Evolutionary conservation across 139 green algal genomes (phyloP).

Genomic region (Astrephomene gubernaculifera): DNA sequence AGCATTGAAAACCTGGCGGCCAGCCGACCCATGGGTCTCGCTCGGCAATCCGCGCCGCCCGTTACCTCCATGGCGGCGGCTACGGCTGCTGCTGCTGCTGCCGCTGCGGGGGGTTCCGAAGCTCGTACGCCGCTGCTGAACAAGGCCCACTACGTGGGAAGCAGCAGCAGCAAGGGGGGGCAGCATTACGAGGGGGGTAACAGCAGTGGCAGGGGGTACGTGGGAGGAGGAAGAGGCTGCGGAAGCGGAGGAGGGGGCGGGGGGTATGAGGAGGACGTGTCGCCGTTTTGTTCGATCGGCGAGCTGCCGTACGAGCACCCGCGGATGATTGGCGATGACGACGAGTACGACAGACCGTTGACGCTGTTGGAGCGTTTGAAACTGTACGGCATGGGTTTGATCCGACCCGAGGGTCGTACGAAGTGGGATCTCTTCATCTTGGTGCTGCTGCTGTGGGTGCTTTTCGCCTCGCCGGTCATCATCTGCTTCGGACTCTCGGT

Average conservation of each 20-base stretch:
- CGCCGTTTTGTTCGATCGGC: no score
- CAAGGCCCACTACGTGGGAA: not conserved
- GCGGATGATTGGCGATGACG: slow-evolving; percentile 29
- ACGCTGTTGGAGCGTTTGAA: not conserved
- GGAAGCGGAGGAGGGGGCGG: not conserved
- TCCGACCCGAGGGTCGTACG: slow-evolving; percentile 52
- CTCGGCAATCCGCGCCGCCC: not conserved
- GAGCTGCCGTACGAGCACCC: not conserved
- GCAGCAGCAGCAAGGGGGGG: slow-evolving; percentile 7
- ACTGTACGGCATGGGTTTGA: slow-evolving; percentile 38
- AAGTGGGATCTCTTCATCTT: slow-evolving; percentile 65
- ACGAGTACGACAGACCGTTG: slow-evolving; percentile 29
- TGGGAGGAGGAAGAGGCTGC: not conserved
- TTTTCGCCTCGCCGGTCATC: slow-evolving; percentile 56
- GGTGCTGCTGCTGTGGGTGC: slow-evolving; percentile 59
- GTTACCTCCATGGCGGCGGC: not conserved
- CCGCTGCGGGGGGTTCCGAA: not conserved
- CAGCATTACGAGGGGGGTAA: not conserved
- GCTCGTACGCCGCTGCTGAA: slow-evolving; percentile 2
- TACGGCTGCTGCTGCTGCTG: not conserved
- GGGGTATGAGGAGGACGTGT: no score
- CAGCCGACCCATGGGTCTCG: slow-evolving; percentile 15
- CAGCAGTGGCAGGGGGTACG: not conserved
- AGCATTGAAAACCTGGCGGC: not conserved
- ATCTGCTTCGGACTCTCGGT: slow-evolving; percentile 63